Evolutionary conservation across 1,284 basidiomycete genomes (phyloP), one percentile per base, ranked within the genome.

Genomic region (Trichosporon coremiiforme): DNA sequence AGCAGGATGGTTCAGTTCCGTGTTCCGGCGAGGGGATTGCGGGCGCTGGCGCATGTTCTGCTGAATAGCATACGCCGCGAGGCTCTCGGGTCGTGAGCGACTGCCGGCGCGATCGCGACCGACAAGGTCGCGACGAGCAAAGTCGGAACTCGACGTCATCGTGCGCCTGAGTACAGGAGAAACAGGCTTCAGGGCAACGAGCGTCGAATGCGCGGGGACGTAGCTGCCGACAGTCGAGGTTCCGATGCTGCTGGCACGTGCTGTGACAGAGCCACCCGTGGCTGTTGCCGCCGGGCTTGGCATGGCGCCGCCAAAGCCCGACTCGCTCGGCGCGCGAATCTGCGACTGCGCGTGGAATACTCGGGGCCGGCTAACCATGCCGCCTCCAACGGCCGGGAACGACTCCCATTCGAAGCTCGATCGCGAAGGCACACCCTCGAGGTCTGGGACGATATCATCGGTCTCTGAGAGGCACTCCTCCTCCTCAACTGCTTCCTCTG

Each of bases 381-480:
- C 91, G 31, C 91, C 91, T 36, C 91, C 91, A 9, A 92, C 89
- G 13, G 91, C 91, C 1, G 91, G 90, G 70, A 91, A 88, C 0
- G 89, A 78, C 69, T 83, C 81, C 79, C 80, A 83, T 62, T 81
- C 76, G 31, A 64, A n/a, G 20, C 25, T n/a, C 31, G 29, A 9
- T 17, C 57, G 57, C 31, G 57, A 60, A n/a, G 57, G 57, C 4
- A 60, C 29, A 2, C 57, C 57, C 4, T 60, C 57, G 13, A 60
- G 29, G 17, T 60, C 75, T 41, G 77, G 75, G 53, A 77, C 73
- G 25, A 31, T 29, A 69, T 57, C 73, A 67, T 63, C 71, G 66
- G 20, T 67, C 64, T 33, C 29, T 36, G 55, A 55, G 15, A 35
- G 57, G 31, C 31, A 60, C 5, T 60, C 57, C 7, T 31, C 29